Conservation (phyloP, 495 filamentous ascomycete species). For the Hypoxylon lienhwacheense region DNA sequence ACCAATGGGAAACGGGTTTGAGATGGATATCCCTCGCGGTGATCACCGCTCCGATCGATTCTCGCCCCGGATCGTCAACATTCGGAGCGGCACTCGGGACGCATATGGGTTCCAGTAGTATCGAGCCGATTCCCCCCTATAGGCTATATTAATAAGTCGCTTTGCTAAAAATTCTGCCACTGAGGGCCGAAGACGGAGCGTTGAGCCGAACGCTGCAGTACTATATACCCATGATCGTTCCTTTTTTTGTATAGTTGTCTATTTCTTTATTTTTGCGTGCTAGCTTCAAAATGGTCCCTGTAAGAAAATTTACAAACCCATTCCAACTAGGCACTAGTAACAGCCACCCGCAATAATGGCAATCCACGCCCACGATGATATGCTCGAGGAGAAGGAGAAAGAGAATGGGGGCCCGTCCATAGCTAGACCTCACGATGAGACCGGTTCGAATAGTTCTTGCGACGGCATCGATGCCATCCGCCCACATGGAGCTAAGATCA, state of each 20-base stretch:
- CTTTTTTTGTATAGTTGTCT: not conserved
- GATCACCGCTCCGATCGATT: constrained; percentile 28
- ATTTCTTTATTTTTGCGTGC: too few species aligned
- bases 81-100: constrained; percentile 28
- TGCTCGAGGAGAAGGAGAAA: constrained; percentile 12
- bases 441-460: constrained; percentile 13
- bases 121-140: constrained; percentile 12
- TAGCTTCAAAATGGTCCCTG: constrained; percentile 1
- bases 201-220: not conserved
- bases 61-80: constrained; percentile 23
- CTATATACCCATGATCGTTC: constrained; percentile 4
- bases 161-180: constrained; percentile 22
- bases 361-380: constrained; percentile 7
- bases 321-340: not conserved
- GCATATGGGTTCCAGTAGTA: constrained; percentile 19
- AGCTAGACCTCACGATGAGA: constrained; percentile 10
- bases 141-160: constrained; percentile 25
- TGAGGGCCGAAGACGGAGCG: constrained; percentile 28
- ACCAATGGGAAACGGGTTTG: constrained; percentile 10
- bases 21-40: not conserved
- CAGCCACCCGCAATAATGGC: constrained; percentile 13
- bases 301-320: not conserved
- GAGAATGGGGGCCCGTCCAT: too few species aligned
- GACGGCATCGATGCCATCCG: constrained; percentile 8
- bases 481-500: not conserved